Percentiles rank a stretch among this genome's conserved stretches.
phyloP scores from a whole-genome alignment of 139 green algal genomes.

The Gonium pectorale region DNA sequence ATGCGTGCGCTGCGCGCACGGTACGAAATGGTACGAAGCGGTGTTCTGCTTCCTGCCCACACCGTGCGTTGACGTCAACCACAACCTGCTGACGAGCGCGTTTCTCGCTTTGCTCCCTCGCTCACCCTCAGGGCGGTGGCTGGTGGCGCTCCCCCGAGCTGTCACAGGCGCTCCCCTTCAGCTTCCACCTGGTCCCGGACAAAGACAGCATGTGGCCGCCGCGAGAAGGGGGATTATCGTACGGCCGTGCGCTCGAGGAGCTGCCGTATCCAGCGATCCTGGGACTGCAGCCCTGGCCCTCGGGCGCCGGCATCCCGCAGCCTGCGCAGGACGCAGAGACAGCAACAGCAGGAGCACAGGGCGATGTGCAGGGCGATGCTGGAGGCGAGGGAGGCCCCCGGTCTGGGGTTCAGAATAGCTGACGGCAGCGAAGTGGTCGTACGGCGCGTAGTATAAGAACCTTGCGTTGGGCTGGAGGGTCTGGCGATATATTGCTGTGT shows the following conservation, averaged over 20 bases:
- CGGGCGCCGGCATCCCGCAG: too few species aligned
- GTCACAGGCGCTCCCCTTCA: constrained; percentile 2
- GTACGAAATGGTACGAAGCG: too few species aligned
- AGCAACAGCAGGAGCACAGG: not conserved
- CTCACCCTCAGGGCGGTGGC: not conserved
- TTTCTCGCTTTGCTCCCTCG: too few species aligned
- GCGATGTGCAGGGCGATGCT: not conserved
- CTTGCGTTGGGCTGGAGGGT: too few species aligned
- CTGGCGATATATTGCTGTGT: too few species aligned
- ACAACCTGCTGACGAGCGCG: too few species aligned
- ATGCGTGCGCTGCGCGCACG: too few species aligned
- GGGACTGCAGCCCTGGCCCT: constrained; percentile 35
- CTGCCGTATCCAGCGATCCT: constrained; percentile 30
- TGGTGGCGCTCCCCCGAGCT: constrained; percentile 4
- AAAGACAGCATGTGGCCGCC: constrained; percentile 27
- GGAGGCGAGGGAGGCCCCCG: not conserved
- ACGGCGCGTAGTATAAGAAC: too few species aligned
- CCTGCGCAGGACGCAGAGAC: too few species aligned
- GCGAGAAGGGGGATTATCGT: not conserved
- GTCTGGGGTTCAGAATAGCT: too few species aligned
- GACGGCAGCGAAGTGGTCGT: too few species aligned
- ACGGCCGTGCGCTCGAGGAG: constrained; percentile 4
- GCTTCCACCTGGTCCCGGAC: constrained; percentile 20
- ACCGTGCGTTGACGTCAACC: too few species aligned
- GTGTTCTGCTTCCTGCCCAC: not conserved